These are phyloP conservation scores for Geranomyces variabilis DNA, from an alignment of 192 early-diverging fungal species.

Conservation along the genomic window DNA sequence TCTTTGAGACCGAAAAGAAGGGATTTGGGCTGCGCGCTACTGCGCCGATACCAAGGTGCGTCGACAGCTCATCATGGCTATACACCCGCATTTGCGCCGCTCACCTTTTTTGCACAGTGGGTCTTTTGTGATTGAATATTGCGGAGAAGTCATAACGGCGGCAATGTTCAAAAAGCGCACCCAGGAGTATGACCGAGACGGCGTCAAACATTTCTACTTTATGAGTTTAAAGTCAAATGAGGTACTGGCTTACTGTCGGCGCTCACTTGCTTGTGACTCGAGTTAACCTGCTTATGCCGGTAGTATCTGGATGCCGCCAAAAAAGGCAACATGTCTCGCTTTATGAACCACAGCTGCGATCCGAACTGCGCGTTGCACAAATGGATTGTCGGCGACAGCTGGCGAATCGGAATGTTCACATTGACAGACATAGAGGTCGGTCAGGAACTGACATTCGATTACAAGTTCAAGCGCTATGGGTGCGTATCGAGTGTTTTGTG, in stretches of 20 bases:
- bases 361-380: slow-evolving; percentile 96
- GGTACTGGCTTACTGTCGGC: slow-evolving; percentile 41
- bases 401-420: slow-evolving; percentile 97
- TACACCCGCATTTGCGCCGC: neutral
- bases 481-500: slow-evolving; percentile 33
- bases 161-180: slow-evolving; percentile 81
- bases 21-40: slow-evolving; percentile 90
- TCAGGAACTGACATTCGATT: slow-evolving; percentile 96
- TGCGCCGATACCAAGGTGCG: slow-evolving; percentile 63
- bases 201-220: slow-evolving; percentile 95
- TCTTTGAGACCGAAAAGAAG: slow-evolving; percentile 90
- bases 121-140: slow-evolving; percentile 95
- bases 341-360: slow-evolving; percentile 97
- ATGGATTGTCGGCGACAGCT: slow-evolving; percentile 89
- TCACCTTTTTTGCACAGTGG: slow-evolving; percentile 51
- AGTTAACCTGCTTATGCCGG: neutral
- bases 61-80: neutral
- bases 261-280: neutral
- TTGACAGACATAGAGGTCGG: slow-evolving; percentile 73
- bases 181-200: slow-evolving; percentile 76
- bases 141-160: slow-evolving; percentile 91
- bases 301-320: slow-evolving; percentile 94
- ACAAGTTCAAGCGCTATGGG: slow-evolving; percentile 96
- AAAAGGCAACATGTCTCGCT: slow-evolving; percentile 90
- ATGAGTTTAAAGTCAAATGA: slow-evolving; percentile 94